Evolutionary conservation across 306 rosid species (phyloP).

Genomic region (Inga oerstediana): DNA sequence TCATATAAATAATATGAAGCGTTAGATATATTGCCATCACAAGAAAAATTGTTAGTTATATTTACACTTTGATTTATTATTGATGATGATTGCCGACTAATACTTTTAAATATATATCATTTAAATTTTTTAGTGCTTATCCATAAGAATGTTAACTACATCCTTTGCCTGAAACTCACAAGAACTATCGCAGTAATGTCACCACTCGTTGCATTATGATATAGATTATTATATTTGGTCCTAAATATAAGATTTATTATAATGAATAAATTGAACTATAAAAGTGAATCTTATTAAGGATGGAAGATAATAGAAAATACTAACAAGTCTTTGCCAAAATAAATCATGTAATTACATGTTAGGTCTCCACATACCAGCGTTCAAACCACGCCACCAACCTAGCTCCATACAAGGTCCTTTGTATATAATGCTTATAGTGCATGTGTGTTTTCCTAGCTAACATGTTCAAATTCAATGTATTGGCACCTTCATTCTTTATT

Average conservation of each 20-base stretch:
- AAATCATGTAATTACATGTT: not conserved
- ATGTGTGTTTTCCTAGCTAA: too few species aligned
- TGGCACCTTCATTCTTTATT: not conserved
- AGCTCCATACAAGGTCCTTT: not conserved
- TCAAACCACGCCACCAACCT: not conserved
- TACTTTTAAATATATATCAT: not conserved
- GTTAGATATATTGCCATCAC: not conserved
- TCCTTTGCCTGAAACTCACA: not conserved
- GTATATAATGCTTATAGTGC: not conserved
- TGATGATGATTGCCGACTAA: not conserved
- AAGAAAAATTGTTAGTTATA: not conserved
- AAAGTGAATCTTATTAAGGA: too few species aligned
- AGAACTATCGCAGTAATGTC: not conserved
- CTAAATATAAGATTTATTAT: too few species aligned
- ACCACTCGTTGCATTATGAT: not conserved
- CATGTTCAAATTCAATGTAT: not conserved
- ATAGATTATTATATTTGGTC: not conserved
- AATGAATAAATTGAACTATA: too few species aligned
- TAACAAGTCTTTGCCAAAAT: not conserved
- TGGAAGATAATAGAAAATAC: not conserved
- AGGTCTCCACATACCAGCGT: not conserved
- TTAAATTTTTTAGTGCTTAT: not conserved
- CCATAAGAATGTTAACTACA: not conserved
- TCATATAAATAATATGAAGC: not conserved
- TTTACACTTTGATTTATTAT: not conserved